Conservation (phyloP, 352 stramenopile genomes). For the Phytophthora tubulina region DNA sequence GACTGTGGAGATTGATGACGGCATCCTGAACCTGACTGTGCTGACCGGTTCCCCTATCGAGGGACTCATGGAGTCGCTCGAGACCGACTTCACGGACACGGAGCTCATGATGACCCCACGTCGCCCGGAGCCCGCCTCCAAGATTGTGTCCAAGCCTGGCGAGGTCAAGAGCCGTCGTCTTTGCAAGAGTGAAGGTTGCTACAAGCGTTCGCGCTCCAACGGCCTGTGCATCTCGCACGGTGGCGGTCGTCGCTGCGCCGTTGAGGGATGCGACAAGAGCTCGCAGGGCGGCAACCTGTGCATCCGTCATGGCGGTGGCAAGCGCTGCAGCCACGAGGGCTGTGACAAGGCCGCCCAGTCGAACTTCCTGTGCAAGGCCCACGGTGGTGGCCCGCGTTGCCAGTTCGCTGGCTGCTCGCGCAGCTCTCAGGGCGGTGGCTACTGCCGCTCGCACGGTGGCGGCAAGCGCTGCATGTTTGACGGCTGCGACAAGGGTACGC, state of each 20-base stretch:
- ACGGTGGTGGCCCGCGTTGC: constrained; percentile 87
- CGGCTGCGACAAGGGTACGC: constrained; percentile 88
- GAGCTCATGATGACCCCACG: constrained; percentile 72
- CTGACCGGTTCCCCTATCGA: constrained; percentile 69
- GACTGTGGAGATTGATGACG: constrained; percentile 64
- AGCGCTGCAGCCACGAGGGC: constrained; percentile 78
- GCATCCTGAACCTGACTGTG: constrained; percentile 85
- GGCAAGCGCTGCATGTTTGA: constrained; percentile 89
- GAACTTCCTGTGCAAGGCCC: constrained; percentile 89
- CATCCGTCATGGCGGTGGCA: constrained; percentile 88
- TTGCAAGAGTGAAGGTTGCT: constrained; percentile 81
- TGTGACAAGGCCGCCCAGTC: constrained; percentile 88
- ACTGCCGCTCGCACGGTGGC: constrained; percentile 87
- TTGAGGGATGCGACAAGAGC: constrained; percentile 86
- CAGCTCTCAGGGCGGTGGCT: constrained; percentile 83
- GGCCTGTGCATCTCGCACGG: constrained; percentile 89
- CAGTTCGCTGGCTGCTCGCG: constrained; percentile 69
- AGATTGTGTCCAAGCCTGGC: constrained; percentile 16
- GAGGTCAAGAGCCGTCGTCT: constrained; percentile 60
- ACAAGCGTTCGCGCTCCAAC: constrained; percentile 89
- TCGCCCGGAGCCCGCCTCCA: constrained; percentile 23
- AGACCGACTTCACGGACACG: constrained; percentile 74
- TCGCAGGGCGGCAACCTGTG: constrained; percentile 85
- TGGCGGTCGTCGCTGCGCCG: constrained; percentile 77
- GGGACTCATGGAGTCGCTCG: constrained; percentile 78